phyloP scores from a whole-genome alignment of 1,284 basidiomycete genomes.

The Schizophyllum amplum region DNA sequence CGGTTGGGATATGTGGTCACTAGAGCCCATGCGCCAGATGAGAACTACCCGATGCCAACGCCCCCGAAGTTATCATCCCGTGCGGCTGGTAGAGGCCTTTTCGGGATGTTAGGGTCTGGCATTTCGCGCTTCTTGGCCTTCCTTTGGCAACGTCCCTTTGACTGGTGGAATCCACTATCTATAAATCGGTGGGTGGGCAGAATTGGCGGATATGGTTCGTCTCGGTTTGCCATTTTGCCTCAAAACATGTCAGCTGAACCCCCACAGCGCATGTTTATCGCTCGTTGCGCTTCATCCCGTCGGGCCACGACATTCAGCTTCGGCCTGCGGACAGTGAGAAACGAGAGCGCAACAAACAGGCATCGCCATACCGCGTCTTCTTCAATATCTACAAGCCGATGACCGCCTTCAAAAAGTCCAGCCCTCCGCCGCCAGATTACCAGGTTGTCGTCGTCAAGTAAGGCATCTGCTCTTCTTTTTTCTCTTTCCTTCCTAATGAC shows the following conservation, averaged over 20 bases:
- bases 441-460: constrained; percentile 82
- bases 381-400: constrained; percentile 90
- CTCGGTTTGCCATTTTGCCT: not conserved
- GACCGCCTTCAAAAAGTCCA: constrained; percentile 75
- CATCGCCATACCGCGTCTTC: constrained; percentile 76
- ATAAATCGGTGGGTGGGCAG: constrained; percentile 32
- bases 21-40: constrained; percentile 54
- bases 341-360: constrained; percentile 6
- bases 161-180: constrained; percentile 57
- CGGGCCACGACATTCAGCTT: constrained; percentile 43
- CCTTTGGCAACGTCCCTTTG: constrained; percentile 19
- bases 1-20: constrained; percentile 88
- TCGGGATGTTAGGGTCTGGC: not conserved
- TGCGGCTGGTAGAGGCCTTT: not conserved
- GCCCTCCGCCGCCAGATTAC: constrained; percentile 81
- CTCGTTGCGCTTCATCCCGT: constrained; percentile 68
- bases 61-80: constrained; percentile 14
- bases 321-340: constrained; percentile 17
- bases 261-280: constrained; percentile 63
- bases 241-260: not conserved
- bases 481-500: not conserved
- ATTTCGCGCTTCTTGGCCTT: constrained; percentile 8
- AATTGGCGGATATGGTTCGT: constrained; percentile 36
- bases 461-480: constrained; percentile 20
- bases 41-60: constrained; percentile 49